These are phyloP conservation scores for Pulicaria dysenterica DNA, from an alignment of 129 eudicot genomes.

Conservation along the genomic window DNA sequence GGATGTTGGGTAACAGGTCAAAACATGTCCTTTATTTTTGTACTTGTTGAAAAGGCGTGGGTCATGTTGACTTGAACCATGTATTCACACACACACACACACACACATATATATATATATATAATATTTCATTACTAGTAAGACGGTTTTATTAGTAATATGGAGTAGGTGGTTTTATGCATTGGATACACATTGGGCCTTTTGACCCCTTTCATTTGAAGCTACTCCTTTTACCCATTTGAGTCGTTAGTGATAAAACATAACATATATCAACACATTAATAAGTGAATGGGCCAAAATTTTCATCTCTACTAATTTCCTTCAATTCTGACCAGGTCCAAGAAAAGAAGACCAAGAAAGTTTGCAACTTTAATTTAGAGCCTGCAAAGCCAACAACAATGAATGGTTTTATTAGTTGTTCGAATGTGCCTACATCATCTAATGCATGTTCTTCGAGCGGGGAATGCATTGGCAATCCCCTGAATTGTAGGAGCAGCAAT, in stretches of 20 bases:
- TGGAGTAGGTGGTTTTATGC: background rate
- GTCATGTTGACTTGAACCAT: background rate
- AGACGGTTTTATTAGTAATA: background rate
- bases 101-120: background rate
- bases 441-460: constrained; percentile 57
- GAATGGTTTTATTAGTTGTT: constrained; percentile 61
- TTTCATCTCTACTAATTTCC: constrained; percentile 7
- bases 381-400: constrained; percentile 50
- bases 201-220: background rate
- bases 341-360: constrained; percentile 90
- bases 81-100: no score
- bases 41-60: background rate
- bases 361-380: constrained; percentile 68
- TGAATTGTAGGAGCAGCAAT: constrained; percentile 45
- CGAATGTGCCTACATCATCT: constrained; percentile 51
- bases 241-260: background rate
- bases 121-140: background rate
- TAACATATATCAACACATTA: background rate
- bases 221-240: background rate
- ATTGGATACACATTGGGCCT: background rate
- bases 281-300: background rate
- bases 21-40: background rate
- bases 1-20: background rate
- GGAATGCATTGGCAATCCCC: constrained; percentile 44
- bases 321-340: constrained; percentile 64